A percentile compares a stretch with the other conserved stretches of the same genome.
Evolutionary conservation across 805 yeast genomes (phyloP).

Genomic region (Saccharomycopsis fibuligera): DNA sequence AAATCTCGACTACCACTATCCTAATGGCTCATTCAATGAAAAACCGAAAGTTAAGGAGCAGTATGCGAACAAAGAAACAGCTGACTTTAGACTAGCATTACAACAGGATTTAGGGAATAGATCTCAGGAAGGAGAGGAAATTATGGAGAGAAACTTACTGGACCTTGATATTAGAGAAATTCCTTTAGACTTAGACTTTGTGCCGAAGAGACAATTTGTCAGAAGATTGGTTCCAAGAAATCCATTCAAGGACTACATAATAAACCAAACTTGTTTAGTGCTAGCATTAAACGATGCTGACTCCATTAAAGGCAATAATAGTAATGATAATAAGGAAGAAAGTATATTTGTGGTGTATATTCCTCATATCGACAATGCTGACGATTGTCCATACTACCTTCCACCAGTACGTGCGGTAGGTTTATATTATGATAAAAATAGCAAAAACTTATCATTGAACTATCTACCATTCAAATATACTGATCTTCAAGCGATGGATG

Average conservation of each 20-base stretch:
- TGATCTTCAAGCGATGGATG: conserved; percentile 25
- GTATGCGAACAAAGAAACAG: not conserved
- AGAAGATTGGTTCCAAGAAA: conserved; percentile 88
- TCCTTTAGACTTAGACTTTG: conserved; percentile 27
- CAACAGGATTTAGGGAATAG: not conserved
- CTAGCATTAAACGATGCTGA: conserved; percentile 28
- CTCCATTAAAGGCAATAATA: conserved; percentile 1
- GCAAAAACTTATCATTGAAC: conserved; percentile 54
- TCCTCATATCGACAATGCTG: conserved; percentile 60
- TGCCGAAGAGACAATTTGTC: conserved; percentile 49
- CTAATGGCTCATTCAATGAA: conserved; percentile 14
- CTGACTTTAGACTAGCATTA: not conserved
- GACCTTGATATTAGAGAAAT: conserved; percentile 37
- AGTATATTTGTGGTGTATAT: conserved; percentile 61
- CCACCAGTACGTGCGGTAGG: conserved; percentile 82
- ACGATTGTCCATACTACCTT: conserved; percentile 78
- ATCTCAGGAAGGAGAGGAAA: conserved; percentile 17
- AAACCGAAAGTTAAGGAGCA: not conserved
- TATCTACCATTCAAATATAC: conserved; percentile 53
- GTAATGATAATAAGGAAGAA: conserved; percentile 24
- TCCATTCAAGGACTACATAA: conserved; percentile 74
- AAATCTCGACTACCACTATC: conserved; percentile 39
- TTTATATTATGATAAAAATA: conserved; percentile 41
- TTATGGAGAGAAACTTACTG: conserved; percentile 28
- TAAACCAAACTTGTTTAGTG: conserved; percentile 77